These are phyloP conservation scores for Lithospermum erythrorhizon DNA, from an alignment of 257 asterid species.

Conservation along the genomic window DNA sequence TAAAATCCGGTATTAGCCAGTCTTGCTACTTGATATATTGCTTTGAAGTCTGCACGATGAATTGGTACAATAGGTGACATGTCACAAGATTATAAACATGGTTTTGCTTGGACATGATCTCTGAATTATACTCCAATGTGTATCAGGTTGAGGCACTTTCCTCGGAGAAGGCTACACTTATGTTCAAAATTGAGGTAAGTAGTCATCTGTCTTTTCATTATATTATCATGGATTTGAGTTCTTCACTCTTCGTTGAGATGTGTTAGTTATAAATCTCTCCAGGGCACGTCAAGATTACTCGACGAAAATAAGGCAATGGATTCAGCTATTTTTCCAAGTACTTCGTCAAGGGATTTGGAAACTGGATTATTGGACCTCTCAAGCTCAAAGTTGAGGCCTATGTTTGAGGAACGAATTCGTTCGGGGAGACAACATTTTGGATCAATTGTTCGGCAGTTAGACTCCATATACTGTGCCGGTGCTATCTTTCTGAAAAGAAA, in stretches of 20 bases:
- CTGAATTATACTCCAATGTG: conserved; percentile 5
- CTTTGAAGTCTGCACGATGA: not conserved
- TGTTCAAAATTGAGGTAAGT: conserved; percentile 67
- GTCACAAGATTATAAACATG: not conserved
- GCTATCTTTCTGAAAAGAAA: conserved; percentile 56
- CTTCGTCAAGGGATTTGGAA: conserved; percentile 49
- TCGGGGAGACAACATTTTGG: conserved; percentile 73
- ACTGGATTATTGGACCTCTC: conserved; percentile 39
- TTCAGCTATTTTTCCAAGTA: conserved; percentile 29
- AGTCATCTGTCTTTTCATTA: conserved; percentile 11
- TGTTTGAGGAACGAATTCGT: conserved; percentile 44
- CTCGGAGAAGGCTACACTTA: conserved; percentile 77
- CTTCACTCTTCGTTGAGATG: conserved; percentile 7
- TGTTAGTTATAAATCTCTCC: conserved; percentile 10
- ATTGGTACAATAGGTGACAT: not conserved
- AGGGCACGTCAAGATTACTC: conserved; percentile 68
- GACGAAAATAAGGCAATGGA: conserved; percentile 42
- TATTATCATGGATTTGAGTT: not conserved
- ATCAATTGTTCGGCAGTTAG: conserved; percentile 67
- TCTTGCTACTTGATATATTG: not conserved
- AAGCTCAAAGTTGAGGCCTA: conserved; percentile 42
- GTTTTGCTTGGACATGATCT: not conserved
- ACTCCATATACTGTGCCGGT: conserved; percentile 65
- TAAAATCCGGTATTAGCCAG: not conserved
- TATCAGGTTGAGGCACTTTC: conserved; percentile 82